phyloP scores from a whole-genome alignment of 306 rosid species.

The Pyrus bretschneideri region DNA sequence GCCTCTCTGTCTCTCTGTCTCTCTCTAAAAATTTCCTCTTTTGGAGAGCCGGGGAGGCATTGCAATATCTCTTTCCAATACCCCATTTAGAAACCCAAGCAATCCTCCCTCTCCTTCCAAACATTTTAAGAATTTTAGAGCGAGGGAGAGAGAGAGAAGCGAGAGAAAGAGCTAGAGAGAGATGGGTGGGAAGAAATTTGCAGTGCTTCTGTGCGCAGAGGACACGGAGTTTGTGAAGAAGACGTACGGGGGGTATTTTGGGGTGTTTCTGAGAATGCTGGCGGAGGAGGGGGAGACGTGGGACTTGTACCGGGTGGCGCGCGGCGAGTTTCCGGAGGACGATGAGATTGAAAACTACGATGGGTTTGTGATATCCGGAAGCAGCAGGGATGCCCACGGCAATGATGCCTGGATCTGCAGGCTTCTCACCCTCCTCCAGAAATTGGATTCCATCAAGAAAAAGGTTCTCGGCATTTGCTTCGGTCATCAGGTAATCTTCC shows the following conservation, averaged over 20 bases:
- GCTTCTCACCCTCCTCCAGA: conserved; percentile 41
- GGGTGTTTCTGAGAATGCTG: conserved; percentile 59
- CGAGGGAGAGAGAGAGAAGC: not conserved
- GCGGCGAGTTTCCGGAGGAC: conserved; percentile 50
- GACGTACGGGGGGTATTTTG: conserved; percentile 69
- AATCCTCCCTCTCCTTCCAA: not conserved
- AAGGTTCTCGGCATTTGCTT: conserved; percentile 84
- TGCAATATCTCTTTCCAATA: not conserved
- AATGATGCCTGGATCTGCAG: conserved; percentile 68
- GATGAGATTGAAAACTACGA: conserved; percentile 35
- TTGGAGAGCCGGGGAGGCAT: conserved; percentile 12
- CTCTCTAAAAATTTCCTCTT: not conserved
- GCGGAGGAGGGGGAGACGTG: conserved; percentile 73
- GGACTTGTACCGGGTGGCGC: conserved; percentile 53
- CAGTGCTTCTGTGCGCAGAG: conserved; percentile 68
- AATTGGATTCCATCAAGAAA: conserved; percentile 45
- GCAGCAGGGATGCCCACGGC: conserved; percentile 78
- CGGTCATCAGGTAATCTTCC: conserved; percentile 60
- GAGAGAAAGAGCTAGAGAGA: not conserved
- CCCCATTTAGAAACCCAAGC: not conserved
- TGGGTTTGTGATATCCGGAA: conserved; percentile 78
- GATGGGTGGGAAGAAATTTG: conserved; percentile 35
- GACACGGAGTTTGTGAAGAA: conserved; percentile 75
- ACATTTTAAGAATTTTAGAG: not conserved
- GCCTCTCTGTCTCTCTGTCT: not conserved